Evolutionary conservation across 495 filamentous ascomycete species (phyloP).

Genomic region (Extremus antarcticus): DNA sequence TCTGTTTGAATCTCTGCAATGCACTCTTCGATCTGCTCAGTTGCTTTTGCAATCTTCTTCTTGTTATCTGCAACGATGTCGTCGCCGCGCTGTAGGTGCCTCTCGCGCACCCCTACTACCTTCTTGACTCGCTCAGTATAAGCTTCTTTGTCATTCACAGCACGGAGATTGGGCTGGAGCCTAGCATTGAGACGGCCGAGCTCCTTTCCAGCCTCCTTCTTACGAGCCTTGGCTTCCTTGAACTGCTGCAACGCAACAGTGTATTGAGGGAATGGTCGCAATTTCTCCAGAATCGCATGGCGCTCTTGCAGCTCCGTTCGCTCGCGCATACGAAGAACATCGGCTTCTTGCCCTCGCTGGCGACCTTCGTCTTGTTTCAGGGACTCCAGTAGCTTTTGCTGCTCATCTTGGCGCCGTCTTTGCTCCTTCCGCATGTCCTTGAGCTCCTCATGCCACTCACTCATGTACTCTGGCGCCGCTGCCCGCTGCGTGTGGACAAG

Average conservation of each 20-base stretch:
- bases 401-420: constrained; percentile 49
- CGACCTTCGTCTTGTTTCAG: constrained; percentile 57
- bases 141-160: constrained; percentile 22
- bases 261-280: constrained; percentile 58
- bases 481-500: constrained; percentile 77
- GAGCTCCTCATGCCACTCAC: constrained; percentile 63
- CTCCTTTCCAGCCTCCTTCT: constrained; percentile 23
- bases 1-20: constrained; percentile 48
- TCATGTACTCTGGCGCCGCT: constrained; percentile 69
- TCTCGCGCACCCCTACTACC: constrained; percentile 43
- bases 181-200: constrained; percentile 40
- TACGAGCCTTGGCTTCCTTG: constrained; percentile 38
- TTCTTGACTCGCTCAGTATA: constrained; percentile 33
- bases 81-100: constrained; percentile 42
- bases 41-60: constrained; percentile 39
- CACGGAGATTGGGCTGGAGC: constrained; percentile 51
- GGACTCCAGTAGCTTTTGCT: constrained; percentile 47
- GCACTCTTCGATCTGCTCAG: constrained; percentile 46
- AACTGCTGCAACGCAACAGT: constrained; percentile 25
- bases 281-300: constrained; percentile 54
- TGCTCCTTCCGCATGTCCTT: constrained; percentile 60
- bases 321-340: constrained; percentile 74
- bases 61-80: constrained; percentile 39
- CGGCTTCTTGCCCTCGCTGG: constrained; percentile 66
- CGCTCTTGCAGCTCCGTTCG: constrained; percentile 54